Conservation (phyloP, 2,329 filamentous ascomycete genomes). For the Helminthosporium solani region DNA sequence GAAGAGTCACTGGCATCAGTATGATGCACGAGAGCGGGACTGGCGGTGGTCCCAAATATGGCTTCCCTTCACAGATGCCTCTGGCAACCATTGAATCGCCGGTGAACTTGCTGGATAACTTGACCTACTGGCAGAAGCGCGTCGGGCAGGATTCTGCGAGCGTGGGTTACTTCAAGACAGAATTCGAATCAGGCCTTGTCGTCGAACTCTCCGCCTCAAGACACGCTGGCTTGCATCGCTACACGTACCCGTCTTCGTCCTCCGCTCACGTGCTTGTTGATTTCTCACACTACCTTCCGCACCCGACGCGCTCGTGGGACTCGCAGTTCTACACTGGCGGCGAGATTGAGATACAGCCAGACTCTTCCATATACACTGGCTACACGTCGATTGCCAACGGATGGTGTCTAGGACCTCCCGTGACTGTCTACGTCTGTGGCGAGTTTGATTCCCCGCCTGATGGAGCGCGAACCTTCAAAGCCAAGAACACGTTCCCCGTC, state of each 20-base stretch:
- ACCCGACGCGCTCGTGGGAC: conserved; percentile 37
- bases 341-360: conserved; percentile 36
- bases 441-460: conserved; percentile 33
- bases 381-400: conserved; percentile 39
- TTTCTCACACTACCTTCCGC: conserved; percentile 48
- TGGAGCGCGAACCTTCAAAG: conserved; percentile 31
- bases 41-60: conserved; percentile 44
- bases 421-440: conserved; percentile 39
- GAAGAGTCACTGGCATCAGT: conserved; percentile 43
- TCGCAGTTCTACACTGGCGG: conserved; percentile 40
- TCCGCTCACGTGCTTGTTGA: conserved; percentile 50
- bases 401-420: conserved; percentile 41
- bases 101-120: conserved; percentile 48
- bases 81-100: conserved; percentile 40
- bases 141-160: conserved; percentile 33
- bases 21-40: conserved; percentile 44
- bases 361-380: conserved; percentile 32
- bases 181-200: conserved; percentile 36
- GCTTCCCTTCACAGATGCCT: conserved; percentile 45
- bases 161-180: conserved; percentile 42
- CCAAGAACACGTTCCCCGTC: conserved; percentile 41
- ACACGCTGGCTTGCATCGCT: conserved; percentile 42
- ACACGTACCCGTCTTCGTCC: conserved; percentile 39
- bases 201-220: conserved; percentile 40
- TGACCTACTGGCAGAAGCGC: conserved; percentile 44